Conservation (phyloP, 208 protist genomes). For the Porcisia hertigi region DNA sequence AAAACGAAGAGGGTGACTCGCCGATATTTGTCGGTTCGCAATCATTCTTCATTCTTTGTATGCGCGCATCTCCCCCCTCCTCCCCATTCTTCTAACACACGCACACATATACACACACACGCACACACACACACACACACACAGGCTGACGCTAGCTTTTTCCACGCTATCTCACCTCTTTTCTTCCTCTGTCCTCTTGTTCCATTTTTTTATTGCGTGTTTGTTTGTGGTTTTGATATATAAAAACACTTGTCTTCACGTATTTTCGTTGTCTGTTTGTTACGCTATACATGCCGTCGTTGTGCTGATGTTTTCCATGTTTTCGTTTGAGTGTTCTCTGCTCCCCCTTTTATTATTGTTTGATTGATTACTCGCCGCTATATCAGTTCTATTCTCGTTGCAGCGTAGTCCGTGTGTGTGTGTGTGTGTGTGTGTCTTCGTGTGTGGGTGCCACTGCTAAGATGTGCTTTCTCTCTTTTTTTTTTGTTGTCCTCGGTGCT, state of each 20-base stretch:
- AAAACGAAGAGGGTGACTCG: not conserved
- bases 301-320: not conserved
- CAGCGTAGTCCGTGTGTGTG: not conserved
- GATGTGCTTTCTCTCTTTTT: not conserved
- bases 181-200: not conserved
- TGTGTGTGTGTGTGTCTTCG: not conserved
- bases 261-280: slow-evolving; percentile 12
- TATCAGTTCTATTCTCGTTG: not conserved
- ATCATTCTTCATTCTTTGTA: not conserved
- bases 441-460: not conserved
- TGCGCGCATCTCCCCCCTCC: not conserved
- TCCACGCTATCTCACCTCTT: not conserved
- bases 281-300: not conserved
- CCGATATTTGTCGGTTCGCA: not conserved
- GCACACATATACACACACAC: not conserved
- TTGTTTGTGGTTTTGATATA: too few species aligned
- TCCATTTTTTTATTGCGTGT: too few species aligned
- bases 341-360: slow-evolving; percentile 3
- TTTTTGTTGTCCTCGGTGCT: not conserved
- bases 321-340: not conserved
- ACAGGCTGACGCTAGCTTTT: not conserved
- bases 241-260: not conserved
- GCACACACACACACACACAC: slow-evolving; percentile 7
- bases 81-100: too few species aligned
- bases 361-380: slow-evolving; percentile 3